Percentiles rank a stretch among this genome's conserved stretches.
phyloP scores from a whole-genome alignment of 2,329 filamentous ascomycete genomes.

The Knoxdaviesia capensis region DNA sequence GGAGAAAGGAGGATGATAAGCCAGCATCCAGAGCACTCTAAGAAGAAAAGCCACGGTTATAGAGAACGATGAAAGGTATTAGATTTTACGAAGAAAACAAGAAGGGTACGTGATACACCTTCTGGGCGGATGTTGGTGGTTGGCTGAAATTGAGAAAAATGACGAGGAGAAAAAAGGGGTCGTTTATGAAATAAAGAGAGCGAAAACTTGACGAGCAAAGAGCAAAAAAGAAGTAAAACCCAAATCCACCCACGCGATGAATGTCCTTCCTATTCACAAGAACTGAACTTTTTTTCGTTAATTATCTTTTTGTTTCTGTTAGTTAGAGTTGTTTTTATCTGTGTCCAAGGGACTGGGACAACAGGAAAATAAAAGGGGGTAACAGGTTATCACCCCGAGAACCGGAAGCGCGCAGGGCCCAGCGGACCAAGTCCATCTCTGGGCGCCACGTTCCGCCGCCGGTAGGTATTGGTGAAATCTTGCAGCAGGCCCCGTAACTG shows the following conservation, averaged over 20 bases:
- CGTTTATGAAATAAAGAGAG: neutral
- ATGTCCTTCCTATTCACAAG: too few species aligned
- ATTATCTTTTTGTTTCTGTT: too few species aligned
- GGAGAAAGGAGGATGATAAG: neutral
- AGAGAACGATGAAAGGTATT: constrained; percentile 6
- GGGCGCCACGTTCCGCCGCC: constrained; percentile 85
- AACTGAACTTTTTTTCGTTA: too few species aligned
- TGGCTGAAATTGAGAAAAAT: neutral
- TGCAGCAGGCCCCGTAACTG: constrained; percentile 74
- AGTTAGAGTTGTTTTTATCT: too few species aligned
- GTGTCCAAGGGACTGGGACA: too few species aligned
- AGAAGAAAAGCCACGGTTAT: neutral
- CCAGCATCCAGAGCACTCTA: neutral
- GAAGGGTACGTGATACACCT: constrained; percentile 1
- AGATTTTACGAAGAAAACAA: constrained; percentile 5
- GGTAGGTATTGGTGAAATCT: constrained; percentile 91
- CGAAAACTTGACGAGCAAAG: neutral
- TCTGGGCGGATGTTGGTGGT: too few species aligned
- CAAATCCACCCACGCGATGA: too few species aligned
- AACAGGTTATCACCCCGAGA: constrained; percentile 20
- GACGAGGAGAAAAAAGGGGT: neutral
- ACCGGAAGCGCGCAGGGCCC: constrained; percentile 75
- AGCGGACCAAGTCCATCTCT: constrained; percentile 74
- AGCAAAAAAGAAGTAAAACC: too few species aligned
- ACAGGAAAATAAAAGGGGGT: neutral